Percentiles rank a stretch among this genome's conserved stretches.
Evolutionary conservation across 305 asterid species (phyloP).

Genomic region (Fraxinus dipetala): DNA sequence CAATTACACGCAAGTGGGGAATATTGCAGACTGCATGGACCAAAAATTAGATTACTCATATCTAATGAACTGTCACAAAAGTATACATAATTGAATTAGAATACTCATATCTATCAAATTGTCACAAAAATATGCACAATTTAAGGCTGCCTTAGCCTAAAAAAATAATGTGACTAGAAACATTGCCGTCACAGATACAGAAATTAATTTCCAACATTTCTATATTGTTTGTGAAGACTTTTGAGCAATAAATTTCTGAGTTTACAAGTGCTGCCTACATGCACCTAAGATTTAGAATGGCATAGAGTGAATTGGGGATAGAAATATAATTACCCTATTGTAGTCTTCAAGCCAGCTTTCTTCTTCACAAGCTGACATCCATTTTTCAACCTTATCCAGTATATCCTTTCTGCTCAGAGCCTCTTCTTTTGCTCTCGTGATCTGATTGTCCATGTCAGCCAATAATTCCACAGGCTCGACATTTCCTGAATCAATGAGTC

Average conservation of each 20-base stretch:
- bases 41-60: neutral
- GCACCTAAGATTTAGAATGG: neutral
- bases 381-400: slow-evolving; percentile 69
- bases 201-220: neutral
- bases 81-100: neutral
- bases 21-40: neutral
- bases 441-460: slow-evolving; percentile 66
- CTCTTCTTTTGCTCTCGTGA: slow-evolving; percentile 59
- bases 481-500: slow-evolving; percentile 55
- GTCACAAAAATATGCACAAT: neutral
- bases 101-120: neutral
- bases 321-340: slow-evolving; percentile 43
- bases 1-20: neutral
- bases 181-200: neutral
- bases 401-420: slow-evolving; percentile 61
- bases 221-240: neutral
- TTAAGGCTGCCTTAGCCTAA: neutral
- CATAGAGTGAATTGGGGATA: neutral
- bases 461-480: slow-evolving; percentile 59
- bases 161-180: neutral
- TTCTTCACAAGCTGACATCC: slow-evolving; percentile 77
- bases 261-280: neutral
- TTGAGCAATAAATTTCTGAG: neutral
- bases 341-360: slow-evolving; percentile 79
- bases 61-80: neutral